Evolutionary conservation across 495 filamentous ascomycete genomes (phyloP).

Genomic region (Neurospora africana): DNA sequence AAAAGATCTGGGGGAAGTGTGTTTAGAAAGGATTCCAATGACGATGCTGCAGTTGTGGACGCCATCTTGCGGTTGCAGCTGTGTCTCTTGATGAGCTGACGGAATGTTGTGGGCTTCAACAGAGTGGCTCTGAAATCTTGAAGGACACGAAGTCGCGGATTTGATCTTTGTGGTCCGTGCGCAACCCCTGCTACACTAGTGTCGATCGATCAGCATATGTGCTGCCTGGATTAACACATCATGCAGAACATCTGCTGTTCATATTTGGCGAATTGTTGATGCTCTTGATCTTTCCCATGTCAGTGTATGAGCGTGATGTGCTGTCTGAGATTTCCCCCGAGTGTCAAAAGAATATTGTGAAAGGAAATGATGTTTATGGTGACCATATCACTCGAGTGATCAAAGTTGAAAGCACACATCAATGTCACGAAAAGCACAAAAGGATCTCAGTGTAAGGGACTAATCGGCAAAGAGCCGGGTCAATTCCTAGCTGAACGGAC

Average conservation of each 20-base stretch:
- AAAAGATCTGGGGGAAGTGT: constrained; percentile 35
- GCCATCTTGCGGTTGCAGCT: constrained; percentile 6
- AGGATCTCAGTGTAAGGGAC: not conserved
- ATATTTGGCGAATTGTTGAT: not conserved
- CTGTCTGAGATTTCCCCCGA: not conserved
- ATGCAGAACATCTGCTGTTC: not conserved
- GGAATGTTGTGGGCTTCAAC: not conserved
- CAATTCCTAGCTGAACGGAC: not conserved
- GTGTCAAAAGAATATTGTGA: not conserved
- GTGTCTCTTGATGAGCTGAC: not conserved
- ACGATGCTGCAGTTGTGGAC: constrained; percentile 6
- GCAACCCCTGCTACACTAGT: not conserved
- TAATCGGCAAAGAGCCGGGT: not conserved
- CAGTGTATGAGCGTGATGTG: not conserved
- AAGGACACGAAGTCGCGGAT: not conserved
- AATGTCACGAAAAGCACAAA: not conserved
- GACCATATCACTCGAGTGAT: not conserved
- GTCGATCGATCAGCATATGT: not conserved
- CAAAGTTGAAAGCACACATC: not conserved
- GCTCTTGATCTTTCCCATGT: not conserved
- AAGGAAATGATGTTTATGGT: not conserved
- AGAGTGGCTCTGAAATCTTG: not conserved
- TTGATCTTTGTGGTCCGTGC: not conserved
- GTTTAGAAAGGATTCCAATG: not conserved
- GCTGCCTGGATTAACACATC: not conserved